phyloP scores from a whole-genome alignment of 1,139 yeast species.

The Geotrichum europaeum region DNA sequence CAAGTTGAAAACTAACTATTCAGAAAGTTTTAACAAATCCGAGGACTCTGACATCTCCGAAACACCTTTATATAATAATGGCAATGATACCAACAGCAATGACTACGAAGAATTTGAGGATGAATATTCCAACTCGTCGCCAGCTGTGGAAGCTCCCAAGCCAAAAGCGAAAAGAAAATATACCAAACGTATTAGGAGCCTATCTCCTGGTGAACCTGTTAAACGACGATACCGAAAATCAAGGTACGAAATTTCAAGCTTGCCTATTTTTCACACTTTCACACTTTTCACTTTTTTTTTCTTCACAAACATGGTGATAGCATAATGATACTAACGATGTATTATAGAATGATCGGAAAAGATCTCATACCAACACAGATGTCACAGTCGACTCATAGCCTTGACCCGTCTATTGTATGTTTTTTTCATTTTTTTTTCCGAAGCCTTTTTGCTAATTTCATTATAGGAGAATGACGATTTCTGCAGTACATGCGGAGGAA shows the following conservation, averaged over 20 bases:
- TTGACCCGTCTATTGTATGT: not conserved
- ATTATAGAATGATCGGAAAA: not conserved
- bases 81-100: not conserved
- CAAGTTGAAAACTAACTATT: constrained; percentile 7
- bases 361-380: not conserved
- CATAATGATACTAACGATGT: not conserved
- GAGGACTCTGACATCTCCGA: not conserved
- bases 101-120: not conserved
- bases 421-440: not conserved
- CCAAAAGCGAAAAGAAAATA: not conserved
- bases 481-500: constrained; percentile 81
- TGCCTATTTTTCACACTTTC: no score
- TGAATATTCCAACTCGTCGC: not conserved
- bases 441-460: constrained; percentile 3
- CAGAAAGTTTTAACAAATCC: not conserved
- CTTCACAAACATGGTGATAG: not conserved
- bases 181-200: not conserved
- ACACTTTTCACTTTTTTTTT: not conserved
- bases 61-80: not conserved
- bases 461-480: constrained; percentile 62
- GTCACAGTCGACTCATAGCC: not conserved
- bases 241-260: not conserved
- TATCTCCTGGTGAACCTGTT: not conserved
- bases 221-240: not conserved
- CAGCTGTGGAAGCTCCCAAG: not conserved